A percentile compares a stretch with the other conserved stretches of the same genome.
Evolutionary conservation across 2,329 filamentous ascomycete species (phyloP).

Genomic region (Aureobasidium sp.): DNA sequence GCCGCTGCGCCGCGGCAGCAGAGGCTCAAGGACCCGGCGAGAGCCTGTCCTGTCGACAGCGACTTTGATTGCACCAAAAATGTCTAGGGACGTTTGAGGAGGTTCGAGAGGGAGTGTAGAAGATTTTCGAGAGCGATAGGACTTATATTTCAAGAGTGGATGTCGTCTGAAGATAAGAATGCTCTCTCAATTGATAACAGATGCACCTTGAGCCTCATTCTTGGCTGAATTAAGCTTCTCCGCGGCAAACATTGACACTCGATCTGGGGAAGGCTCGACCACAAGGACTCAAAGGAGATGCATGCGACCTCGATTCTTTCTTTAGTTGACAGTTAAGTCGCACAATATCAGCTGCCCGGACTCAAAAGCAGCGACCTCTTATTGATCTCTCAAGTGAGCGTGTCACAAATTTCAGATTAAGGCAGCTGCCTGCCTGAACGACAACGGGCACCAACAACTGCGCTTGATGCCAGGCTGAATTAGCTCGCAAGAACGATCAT

Average conservation of each 20-base stretch:
- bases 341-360: not conserved
- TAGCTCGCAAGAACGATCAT: not conserved
- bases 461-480: not conserved
- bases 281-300: not conserved
- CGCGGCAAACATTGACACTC: not conserved
- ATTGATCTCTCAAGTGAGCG: no score
- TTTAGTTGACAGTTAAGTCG: not conserved
- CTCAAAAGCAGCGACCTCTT: not conserved
- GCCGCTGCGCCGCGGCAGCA: not conserved
- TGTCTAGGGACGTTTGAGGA: not conserved
- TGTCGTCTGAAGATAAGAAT: constrained; percentile 12
- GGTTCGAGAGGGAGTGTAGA: not conserved
- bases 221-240: constrained; percentile 9
- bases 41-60: not conserved
- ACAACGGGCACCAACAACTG: rapidly evolving
- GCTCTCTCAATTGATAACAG: constrained; percentile 5
- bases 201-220: constrained; percentile 1
- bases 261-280: not conserved
- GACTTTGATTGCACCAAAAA: not conserved
- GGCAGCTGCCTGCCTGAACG: not conserved
- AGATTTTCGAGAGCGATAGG: not conserved
- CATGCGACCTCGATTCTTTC: not conserved
- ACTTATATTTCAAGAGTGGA: constrained; percentile 6
- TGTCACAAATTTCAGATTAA: not conserved
- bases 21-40: not conserved